phyloP scores from a whole-genome alignment of 768 basidiomycete genomes.

The Boletales sp. region DNA sequence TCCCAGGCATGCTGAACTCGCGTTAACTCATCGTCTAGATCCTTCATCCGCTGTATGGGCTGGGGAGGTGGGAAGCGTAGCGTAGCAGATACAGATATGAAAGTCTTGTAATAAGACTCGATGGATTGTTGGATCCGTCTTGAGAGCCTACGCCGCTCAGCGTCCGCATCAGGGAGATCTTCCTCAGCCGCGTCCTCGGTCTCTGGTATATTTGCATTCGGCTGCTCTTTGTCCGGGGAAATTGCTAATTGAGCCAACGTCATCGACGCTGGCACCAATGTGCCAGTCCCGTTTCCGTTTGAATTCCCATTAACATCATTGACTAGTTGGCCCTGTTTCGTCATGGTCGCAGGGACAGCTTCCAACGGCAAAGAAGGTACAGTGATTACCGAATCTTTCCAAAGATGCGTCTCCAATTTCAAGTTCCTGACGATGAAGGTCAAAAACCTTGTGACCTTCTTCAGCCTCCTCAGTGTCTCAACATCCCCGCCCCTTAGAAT shows the following conservation, averaged over 20 bases:
- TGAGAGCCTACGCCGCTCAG: constrained; percentile 64
- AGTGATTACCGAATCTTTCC: constrained; percentile 85
- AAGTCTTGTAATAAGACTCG: constrained; percentile 80
- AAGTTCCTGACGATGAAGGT: constrained; percentile 90
- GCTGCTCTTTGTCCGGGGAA: constrained; percentile 16
- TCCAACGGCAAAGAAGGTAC: constrained; percentile 62
- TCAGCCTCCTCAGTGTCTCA: constrained; percentile 77
- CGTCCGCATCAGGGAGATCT: constrained; percentile 67
- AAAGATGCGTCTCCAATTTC: constrained; percentile 91
- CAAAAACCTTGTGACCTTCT: constrained; percentile 90
- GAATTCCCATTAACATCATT: constrained; percentile 22
- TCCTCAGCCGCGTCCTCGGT: constrained; percentile 35
- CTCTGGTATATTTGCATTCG: constrained; percentile 3
- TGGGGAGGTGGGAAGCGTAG: constrained; percentile 91
- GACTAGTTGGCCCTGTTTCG: constrained; percentile 24
- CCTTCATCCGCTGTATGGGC: constrained; percentile 83
- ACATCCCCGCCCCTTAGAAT: constrained; percentile 84
- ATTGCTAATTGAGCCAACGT: constrained; percentile 22
- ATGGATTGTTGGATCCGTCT: constrained; percentile 76
- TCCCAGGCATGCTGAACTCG: constrained; percentile 76
- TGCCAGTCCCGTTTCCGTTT: constrained; percentile 9
- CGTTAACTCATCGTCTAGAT: constrained; percentile 75
- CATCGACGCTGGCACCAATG: constrained; percentile 19
- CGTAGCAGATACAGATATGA: constrained; percentile 92
- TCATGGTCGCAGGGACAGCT: constrained; percentile 50